A percentile compares a stretch with the other conserved stretches of the same genome.
Evolutionary conservation across 2,329 filamentous ascomycete species (phyloP).

Genomic region (Calonectria pseudoturangicola): DNA sequence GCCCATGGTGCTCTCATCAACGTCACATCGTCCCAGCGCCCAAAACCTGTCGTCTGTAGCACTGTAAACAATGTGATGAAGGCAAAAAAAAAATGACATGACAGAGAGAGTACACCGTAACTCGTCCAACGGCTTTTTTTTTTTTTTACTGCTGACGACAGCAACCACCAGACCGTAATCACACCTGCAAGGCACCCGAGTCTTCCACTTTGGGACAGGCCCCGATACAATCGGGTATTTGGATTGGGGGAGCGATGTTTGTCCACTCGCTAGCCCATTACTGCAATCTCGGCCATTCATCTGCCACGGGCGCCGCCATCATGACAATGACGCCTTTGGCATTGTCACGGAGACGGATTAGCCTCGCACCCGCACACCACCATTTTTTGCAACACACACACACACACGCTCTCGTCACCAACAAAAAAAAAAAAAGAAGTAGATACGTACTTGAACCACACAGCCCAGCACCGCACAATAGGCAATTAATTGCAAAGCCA

Average conservation of each 20-base stretch:
- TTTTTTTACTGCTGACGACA: slow-evolving; percentile 33
- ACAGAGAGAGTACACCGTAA: slow-evolving; percentile 15
- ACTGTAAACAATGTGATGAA: not conserved
- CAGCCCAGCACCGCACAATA: not conserved
- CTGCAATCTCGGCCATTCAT: slow-evolving; percentile 31
- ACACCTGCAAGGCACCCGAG: slow-evolving; percentile 43
- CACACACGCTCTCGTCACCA: not conserved
- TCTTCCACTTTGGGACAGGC: slow-evolving; percentile 34
- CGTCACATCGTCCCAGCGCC: slow-evolving; percentile 34
- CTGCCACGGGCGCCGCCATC: slow-evolving; percentile 24
- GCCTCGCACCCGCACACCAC: slow-evolving; percentile 23
- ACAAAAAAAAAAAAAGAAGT: not conserved
- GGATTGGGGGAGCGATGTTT: slow-evolving; percentile 27
- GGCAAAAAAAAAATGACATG: no score
- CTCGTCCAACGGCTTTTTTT: not conserved
- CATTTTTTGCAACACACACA: not conserved
- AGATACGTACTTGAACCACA: not conserved
- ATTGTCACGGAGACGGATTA: slow-evolving; percentile 22
- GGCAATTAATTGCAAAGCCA: not conserved
- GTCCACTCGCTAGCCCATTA: slow-evolving; percentile 9
- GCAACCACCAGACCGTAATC: slow-evolving; percentile 31
- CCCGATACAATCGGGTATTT: slow-evolving; percentile 26
- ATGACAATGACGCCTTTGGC: slow-evolving; percentile 21
- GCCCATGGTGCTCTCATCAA: slow-evolving; percentile 21
- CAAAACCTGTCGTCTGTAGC: not conserved